Percentiles rank a stretch among this genome's conserved stretches.
Conservation (phyloP, 169 alveolate species). For the Plasmodium inui region DNA sequence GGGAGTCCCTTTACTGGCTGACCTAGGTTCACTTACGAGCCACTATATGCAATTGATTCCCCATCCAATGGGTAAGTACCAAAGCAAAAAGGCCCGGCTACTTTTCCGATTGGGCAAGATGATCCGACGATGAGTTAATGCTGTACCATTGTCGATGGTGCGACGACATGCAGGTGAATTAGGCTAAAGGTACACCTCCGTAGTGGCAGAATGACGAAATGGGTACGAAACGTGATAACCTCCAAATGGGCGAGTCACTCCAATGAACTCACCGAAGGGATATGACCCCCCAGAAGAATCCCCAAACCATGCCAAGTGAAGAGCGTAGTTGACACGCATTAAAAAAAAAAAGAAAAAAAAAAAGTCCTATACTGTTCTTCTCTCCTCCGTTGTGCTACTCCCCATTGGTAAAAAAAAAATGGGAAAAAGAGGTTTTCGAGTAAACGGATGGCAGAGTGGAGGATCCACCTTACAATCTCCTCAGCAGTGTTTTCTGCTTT, state of each 20-base stretch:
- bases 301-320: background rate
- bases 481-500: conserved; percentile 54
- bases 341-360: no score
- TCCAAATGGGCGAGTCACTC: no score
- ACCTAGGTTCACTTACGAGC: background rate
- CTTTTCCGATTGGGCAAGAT: background rate
- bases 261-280: no score
- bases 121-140: background rate
- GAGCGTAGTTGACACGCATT: background rate
- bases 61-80: background rate
- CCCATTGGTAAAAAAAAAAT: background rate
- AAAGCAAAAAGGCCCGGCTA: background rate
- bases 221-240: no score
- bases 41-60: background rate
- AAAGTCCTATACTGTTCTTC: background rate
- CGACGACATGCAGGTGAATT: background rate
- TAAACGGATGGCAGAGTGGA: background rate
- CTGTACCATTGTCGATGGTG: background rate
- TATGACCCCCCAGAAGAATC: no score
- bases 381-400: background rate
- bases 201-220: background rate
- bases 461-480: conserved; percentile 7
- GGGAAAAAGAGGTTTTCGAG: background rate
- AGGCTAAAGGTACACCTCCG: background rate
- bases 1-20: background rate